Evolutionary conservation across 257 asterid genomes (phyloP).

Genomic region (Solanum phureja): DNA sequence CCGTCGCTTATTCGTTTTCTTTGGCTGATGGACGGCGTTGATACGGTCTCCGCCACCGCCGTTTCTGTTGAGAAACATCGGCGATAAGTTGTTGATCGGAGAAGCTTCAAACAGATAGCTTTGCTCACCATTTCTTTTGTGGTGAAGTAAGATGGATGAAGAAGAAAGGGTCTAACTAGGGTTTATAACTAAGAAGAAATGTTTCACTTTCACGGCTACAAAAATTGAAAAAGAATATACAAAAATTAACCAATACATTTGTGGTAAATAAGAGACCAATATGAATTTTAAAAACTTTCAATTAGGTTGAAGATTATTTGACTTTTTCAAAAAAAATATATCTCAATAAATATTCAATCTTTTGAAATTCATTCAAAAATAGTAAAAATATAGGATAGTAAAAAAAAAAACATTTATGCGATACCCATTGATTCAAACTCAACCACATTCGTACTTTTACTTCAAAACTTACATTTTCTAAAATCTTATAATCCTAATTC

Average conservation of each 20-base stretch:
- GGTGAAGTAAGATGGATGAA: neutral
- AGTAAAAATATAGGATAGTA: no score
- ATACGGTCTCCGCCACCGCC: neutral
- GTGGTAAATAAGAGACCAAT: neutral
- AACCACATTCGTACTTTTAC: neutral
- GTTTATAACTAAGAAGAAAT: neutral
- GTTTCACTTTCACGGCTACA: neutral
- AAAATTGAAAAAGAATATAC: no score
- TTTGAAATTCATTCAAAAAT: neutral
- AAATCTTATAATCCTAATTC: neutral
- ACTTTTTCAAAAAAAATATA: neutral
- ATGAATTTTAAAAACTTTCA: neutral
- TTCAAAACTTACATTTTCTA: neutral
- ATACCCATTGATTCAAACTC: neutral
- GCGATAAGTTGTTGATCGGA: neutral
- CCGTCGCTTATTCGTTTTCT: constrained; percentile 4
- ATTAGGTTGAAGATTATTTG: neutral
- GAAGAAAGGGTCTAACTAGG: neutral
- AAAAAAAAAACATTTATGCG: no score
- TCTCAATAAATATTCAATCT: neutral
- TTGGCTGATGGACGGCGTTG: constrained; percentile 3
- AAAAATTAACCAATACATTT: neutral
- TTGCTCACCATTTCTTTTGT: neutral
- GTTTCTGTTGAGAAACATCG: neutral
- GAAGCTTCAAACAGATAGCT: neutral